Base-by-base conservation (phyloP, 2,329 filamentous ascomycete species). In the Monosporascus ibericus region DNA sequence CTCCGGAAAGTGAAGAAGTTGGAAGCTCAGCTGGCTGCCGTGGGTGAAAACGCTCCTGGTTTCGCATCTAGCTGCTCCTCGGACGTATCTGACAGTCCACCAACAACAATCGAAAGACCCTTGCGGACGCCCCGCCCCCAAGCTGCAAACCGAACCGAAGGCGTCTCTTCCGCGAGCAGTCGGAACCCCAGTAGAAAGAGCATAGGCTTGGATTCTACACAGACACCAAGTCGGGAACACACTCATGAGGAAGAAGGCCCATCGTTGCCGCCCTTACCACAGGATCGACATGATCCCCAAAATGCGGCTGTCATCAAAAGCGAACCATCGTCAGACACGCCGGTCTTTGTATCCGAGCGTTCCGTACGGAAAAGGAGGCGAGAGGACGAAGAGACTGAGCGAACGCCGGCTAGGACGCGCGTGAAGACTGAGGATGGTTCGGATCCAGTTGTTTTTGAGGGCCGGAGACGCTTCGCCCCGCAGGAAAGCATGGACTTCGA, bases 401-500 rank as follows among this genome's bases (percentile, higher is more conserved):
- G 60, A n/a, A 53, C 57, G 4, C 63, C 62, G 2, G 47, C 60
- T 17, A 38, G 50, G 11, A 63, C 60, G 11, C 71, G 63, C 49
- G 58, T 80, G 44, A 81, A 82, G 60, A 54, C 58, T 6, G 78
- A 81, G 58, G 53, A 63, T 36, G 56, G 60, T 42, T 68, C 69
- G n/a, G 66, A 68, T 20, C 63, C 63, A 0, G 55, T 65, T 2
- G 50, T 65, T 42, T 62, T 52, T 15, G 58, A 58, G 42, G 67
- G 65, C 42, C 56, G 55, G 17, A 55, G 55, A 47, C 54, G 56
- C 9, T 70, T 75, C 53, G 60, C 68, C 20, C 70, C 74, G 1
- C 72, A 79, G 40, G 82, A 84, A 49, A 86, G 81, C 50, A 73
- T 86, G 48, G 84, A 87, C 61, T 71, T 87, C 11, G 79, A 83